Conservation (phyloP, 1,139 yeast species). For the Arxiozyma bovina region DNA sequence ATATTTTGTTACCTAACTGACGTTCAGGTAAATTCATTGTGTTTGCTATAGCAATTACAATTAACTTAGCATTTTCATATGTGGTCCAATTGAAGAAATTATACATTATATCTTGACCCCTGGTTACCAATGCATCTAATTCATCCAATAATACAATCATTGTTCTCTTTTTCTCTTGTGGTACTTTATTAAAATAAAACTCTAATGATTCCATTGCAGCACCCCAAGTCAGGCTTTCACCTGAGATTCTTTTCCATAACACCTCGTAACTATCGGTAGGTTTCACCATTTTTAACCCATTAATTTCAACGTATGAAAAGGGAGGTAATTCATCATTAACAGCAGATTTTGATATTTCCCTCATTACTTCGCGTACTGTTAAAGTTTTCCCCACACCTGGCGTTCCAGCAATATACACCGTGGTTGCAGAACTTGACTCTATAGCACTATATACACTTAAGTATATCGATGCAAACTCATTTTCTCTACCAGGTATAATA, state of each 20-base stretch:
- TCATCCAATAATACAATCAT: conserved; percentile 82
- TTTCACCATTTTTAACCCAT: conserved; percentile 78
- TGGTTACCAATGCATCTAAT: conserved; percentile 81
- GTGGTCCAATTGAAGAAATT: conserved; percentile 98
- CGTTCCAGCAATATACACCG: conserved; percentile 88
- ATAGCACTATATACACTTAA: conserved; percentile 69
- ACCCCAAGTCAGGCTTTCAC: conserved; percentile 51
- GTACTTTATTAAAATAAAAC: conserved; percentile 38
- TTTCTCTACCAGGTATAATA: conserved; percentile 75
- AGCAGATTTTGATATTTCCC: conserved; percentile 46
- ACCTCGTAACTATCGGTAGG: conserved; percentile 81
- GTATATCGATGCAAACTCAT: conserved; percentile 69
- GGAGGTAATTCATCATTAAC: conserved; percentile 42
- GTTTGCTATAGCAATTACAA: conserved; percentile 90
- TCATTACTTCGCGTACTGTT: conserved; percentile 77
- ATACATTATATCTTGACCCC: conserved; percentile 81
- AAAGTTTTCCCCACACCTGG: conserved; percentile 99
- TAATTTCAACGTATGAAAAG: conserved; percentile 76
- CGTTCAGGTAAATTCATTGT: conserved; percentile 97
- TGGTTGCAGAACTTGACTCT: conserved; percentile 64
- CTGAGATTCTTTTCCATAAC: conserved; percentile 69
- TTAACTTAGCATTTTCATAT: conserved; percentile 62
- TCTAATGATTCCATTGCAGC: conserved; percentile 56
- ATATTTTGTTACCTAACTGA: conserved; percentile 73
- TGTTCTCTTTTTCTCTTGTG: conserved; percentile 33